phyloP scores from a whole-genome alignment of 2,329 filamentous ascomycete genomes.

The Pseudogymnoascus sp. region DNA sequence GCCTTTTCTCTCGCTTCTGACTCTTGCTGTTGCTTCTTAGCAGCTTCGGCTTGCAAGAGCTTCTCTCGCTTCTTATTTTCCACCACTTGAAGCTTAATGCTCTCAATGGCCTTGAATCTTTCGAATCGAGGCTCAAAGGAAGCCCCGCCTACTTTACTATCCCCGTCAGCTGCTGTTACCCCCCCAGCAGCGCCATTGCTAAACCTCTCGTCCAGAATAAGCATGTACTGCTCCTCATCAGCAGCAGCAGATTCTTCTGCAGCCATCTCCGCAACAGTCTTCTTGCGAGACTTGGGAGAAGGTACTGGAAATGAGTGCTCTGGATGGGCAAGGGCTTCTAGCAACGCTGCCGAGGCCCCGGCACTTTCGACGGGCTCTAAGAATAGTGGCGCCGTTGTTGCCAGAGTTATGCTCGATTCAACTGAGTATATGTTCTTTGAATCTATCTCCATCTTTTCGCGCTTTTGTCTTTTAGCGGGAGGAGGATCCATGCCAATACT shows the following conservation, averaged over 20 bases:
- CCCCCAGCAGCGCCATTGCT: conserved; percentile 52
- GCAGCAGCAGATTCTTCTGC: conserved; percentile 90
- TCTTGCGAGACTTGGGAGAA: conserved; percentile 80
- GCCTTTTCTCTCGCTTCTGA: conserved; percentile 40
- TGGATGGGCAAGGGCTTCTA: conserved; percentile 67
- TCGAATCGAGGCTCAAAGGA: conserved; percentile 82
- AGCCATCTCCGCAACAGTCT: conserved; percentile 88
- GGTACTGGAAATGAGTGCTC: conserved; percentile 71
- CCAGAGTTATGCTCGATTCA: conserved; percentile 67
- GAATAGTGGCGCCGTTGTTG: conserved; percentile 66
- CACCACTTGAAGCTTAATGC: conserved; percentile 70
- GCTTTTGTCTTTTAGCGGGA: conserved; percentile 61
- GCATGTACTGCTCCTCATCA: conserved; percentile 85
- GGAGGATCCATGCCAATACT: conserved; percentile 42
- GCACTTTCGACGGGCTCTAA: conserved; percentile 67
- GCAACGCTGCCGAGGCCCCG: conserved; percentile 62
- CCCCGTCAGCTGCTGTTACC: conserved; percentile 57
- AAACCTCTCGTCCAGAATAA: conserved; percentile 79
- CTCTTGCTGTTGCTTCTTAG: conserved; percentile 41
- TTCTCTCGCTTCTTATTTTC: conserved; percentile 74
- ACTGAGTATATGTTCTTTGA: conserved; percentile 64
- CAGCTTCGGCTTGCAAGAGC: conserved; percentile 46
- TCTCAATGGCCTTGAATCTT: conserved; percentile 82
- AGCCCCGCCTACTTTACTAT: conserved; percentile 63
- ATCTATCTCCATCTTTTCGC: conserved; percentile 68